Conservation (phyloP, 768 basidiomycete species). For the Termitomyces sp. region DNA sequence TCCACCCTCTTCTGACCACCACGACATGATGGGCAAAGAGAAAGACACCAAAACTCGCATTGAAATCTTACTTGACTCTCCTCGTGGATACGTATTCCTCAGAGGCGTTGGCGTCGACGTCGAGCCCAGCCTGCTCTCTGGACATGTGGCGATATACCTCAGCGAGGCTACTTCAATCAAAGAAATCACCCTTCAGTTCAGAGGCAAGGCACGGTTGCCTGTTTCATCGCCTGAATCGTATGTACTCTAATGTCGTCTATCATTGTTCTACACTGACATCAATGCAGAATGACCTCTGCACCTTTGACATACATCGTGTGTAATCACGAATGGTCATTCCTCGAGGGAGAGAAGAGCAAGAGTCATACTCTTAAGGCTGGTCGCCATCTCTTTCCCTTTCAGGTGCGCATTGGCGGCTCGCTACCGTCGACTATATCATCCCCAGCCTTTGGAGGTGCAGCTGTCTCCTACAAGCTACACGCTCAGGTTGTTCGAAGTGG, state of each 20-base stretch:
- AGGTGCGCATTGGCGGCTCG: constrained; percentile 78
- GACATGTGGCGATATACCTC: constrained; percentile 77
- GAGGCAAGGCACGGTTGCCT: constrained; percentile 78
- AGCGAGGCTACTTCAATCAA: constrained; percentile 80
- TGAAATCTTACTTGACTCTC: constrained; percentile 74
- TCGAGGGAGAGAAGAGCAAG: constrained; percentile 76
- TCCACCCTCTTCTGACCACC: constrained; percentile 4
- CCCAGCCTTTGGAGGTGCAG: constrained; percentile 50
- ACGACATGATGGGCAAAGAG: constrained; percentile 38
- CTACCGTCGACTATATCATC: constrained; percentile 77
- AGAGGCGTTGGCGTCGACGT: constrained; percentile 81
- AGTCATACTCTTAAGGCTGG: constrained; percentile 95
- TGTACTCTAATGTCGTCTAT: constrained; percentile 23
- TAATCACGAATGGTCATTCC: constrained; percentile 90
- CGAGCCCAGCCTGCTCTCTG: constrained; percentile 77
- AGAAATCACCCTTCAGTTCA: constrained; percentile 80
- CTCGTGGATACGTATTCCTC: constrained; percentile 52
- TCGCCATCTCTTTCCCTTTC: constrained; percentile 89
- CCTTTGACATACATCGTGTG: constrained; percentile 61
- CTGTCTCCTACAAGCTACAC: constrained; percentile 85
- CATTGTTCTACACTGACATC: constrained; percentile 5
- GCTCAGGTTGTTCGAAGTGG: constrained; percentile 80
- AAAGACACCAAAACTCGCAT: constrained; percentile 50
- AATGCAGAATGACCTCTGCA: constrained; percentile 37
- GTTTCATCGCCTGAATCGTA: constrained; percentile 55